Evolutionary conservation across 2,329 filamentous ascomycete species (phyloP), one percentile per base, ranked within the genome.

Genomic region (Colletotrichum siamense): DNA sequence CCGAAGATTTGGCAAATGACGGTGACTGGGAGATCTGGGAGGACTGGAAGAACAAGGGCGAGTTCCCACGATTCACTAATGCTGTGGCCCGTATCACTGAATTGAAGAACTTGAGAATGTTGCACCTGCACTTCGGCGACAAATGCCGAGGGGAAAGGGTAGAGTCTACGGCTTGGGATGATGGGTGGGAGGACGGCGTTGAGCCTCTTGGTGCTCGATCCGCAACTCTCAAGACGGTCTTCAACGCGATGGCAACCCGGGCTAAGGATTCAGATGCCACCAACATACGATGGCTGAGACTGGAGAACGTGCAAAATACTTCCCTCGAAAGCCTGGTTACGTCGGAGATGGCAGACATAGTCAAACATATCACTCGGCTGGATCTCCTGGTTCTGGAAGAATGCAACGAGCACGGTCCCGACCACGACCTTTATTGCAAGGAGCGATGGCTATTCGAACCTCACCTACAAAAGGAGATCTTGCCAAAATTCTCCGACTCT

Each of bases 371-470:
- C 28, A 32, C 71, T 13, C 30, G 76, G 6, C 72, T 82, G 1
- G 77, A 79, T 24, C 59, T 82, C 7, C 1, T 62, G 5, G 52
- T 79, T 2, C 4, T 30, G 15, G 67, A 71, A 8, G 55, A 74
- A 57, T 73, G 66, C 49, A 75, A 61, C 55, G 76, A 78, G 6
- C 18, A 71, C 15, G 75, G 72, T 5, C 71, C 77, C 2, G 79
- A 79, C 16, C 9, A 75, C 3, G 78, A 81, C 24, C 5, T 81
- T 4, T 18, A 73, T 16, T 44, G 15, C 7, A 44, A 52, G 5
- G 80, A 82, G 59, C 74, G 81, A 9, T 8, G 49, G 18, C 52
- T 44, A 5, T 81, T 77, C 34, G 80, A 81, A 57, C 78, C 79
- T 2, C 79, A 80, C n/a, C 78, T 83, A 1, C 75, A 79, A 28